phyloP scores from a whole-genome alignment of 805 yeast species.

The Ogataea ramenticola region DNA sequence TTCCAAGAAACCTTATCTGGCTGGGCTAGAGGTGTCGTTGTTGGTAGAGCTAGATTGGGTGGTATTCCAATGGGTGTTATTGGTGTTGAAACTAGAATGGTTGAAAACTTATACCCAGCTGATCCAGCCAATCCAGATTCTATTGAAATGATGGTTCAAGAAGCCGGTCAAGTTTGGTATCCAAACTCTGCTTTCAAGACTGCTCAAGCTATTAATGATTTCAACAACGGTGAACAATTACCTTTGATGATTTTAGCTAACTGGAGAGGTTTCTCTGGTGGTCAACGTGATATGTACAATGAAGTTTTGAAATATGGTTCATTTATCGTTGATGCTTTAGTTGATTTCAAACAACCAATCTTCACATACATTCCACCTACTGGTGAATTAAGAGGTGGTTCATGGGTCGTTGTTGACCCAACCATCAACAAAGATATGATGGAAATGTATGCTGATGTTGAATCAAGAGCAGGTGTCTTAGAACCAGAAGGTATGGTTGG shows the following conservation, averaged over 20 bases:
- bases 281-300: slow-evolving; percentile 99
- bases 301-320: slow-evolving; percentile 97
- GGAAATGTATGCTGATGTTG: slow-evolving; percentile 98
- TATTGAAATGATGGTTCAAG: slow-evolving; percentile 78
- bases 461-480: slow-evolving; percentile 94
- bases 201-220: slow-evolving; percentile 96
- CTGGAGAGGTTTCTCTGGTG: slow-evolving; percentile 99
- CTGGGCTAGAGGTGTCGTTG: slow-evolving; percentile 98
- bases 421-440: slow-evolving; percentile 94
- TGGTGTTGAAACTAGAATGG: slow-evolving; percentile 87
- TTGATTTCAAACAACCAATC: slow-evolving; percentile 93
- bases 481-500: slow-evolving; percentile 99
- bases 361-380: slow-evolving; percentile 96
- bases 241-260: slow-evolving; percentile 97
- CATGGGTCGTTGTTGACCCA: slow-evolving; percentile 99
- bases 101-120: slow-evolving; percentile 90
- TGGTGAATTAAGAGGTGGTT: slow-evolving; percentile 99
- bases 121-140: slow-evolving; percentile 98
- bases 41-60: slow-evolving; percentile 97
- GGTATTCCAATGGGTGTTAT: slow-evolving; percentile 99
- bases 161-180: slow-evolving; percentile 99
- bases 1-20: slow-evolving; percentile 96
- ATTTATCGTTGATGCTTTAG: slow-evolving; percentile 93
- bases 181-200: slow-evolving; percentile 99
- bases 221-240: slow-evolving; percentile 95